Percentiles rank a stretch among this genome's conserved stretches.
Conservation (phyloP, 495 filamentous ascomycete species). For the Aspergillus funiculosus region DNA sequence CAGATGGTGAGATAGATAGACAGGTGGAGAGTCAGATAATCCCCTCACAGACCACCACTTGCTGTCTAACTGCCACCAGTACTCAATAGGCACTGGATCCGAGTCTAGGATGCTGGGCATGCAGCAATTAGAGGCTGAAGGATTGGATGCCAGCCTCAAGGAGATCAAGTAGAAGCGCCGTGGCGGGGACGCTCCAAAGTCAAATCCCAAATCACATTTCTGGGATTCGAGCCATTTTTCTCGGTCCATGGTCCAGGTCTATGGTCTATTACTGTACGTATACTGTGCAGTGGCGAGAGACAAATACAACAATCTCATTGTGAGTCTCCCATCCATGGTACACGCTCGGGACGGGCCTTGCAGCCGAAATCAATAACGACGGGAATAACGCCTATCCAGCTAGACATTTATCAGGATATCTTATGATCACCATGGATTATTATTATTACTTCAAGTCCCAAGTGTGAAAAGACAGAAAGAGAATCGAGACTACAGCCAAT, state of each 20-base stretch:
- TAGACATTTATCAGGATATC: background rate
- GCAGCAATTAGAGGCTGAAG: background rate
- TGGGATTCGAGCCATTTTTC: background rate
- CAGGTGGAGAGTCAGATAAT: too few species aligned
- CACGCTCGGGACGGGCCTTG: slow-evolving; percentile 10
- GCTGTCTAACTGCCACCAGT: slow-evolving; percentile 1
- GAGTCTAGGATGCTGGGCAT: slow-evolving; percentile 2
- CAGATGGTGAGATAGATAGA: too few species aligned
- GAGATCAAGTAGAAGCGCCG: slow-evolving; percentile 19
- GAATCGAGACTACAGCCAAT: background rate
- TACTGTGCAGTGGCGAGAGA: background rate
- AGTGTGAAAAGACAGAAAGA: background rate
- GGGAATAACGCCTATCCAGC: background rate
- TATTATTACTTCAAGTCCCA: too few species aligned
- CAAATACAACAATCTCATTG: background rate
- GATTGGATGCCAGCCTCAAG: slow-evolving; percentile 7
- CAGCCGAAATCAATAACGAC: background rate
- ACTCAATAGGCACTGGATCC: background rate
- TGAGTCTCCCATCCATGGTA: background rate
- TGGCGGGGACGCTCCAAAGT: slow-evolving; percentile 18
- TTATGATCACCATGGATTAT: too few species aligned
- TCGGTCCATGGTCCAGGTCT: too few species aligned
- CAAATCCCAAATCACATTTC: background rate
- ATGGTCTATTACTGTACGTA: background rate
- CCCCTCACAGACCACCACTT: too few species aligned